These are phyloP conservation scores for Globisporangium nodosum DNA, from an alignment of 352 stramenopile species.

Conservation along the genomic window DNA sequence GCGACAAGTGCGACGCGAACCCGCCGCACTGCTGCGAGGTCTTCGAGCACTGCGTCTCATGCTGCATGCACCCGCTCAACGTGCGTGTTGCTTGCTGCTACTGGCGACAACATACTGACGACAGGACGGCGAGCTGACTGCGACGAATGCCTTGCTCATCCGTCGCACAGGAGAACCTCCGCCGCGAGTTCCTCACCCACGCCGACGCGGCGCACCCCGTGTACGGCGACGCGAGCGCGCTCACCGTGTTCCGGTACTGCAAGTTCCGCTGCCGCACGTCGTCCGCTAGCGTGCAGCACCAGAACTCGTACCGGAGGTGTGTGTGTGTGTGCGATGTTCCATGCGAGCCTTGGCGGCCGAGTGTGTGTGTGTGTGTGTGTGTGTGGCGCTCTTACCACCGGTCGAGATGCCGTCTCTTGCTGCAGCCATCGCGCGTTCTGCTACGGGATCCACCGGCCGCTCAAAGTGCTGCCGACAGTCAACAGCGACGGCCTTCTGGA, in stretches of 20 bases:
- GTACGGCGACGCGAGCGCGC: constrained; percentile 42
- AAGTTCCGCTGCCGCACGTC: constrained; percentile 69
- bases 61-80: constrained; percentile 77
- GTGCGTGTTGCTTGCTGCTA: constrained; percentile 15
- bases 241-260: constrained; percentile 72
- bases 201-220: constrained; percentile 53
- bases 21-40: constrained; percentile 63
- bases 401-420: background rate
- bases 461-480: constrained; percentile 52
- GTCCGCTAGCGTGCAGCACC: constrained; percentile 66
- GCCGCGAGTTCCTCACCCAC: constrained; percentile 54
- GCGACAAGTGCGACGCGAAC: constrained; percentile 56
- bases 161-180: constrained; percentile 33
- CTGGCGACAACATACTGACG: background rate
- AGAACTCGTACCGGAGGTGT: constrained; percentile 75
- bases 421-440: constrained; percentile 48
- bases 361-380: background rate
- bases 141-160: background rate
- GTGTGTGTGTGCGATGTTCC: too few relatives aligned
- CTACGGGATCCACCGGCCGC: constrained; percentile 61
- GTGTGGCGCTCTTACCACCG: background rate
- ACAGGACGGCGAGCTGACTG: background rate
- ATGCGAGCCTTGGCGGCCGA: too few relatives aligned
- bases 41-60: constrained; percentile 72
- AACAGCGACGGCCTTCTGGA: constrained; percentile 58